Conservation (phyloP, 108 stramenopile species). For the Nitzschia sp. region DNA sequence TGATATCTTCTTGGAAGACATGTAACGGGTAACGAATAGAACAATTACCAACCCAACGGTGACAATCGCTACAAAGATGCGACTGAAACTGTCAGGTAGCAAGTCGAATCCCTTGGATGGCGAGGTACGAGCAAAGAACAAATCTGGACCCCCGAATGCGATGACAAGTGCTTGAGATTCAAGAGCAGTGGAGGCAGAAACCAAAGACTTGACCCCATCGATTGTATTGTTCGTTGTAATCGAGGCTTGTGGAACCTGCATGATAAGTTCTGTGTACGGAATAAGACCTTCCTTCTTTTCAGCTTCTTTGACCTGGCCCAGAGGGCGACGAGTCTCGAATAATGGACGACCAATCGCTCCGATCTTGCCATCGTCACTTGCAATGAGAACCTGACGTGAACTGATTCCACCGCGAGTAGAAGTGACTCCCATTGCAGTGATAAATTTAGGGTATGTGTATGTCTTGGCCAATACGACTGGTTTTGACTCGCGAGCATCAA, state of each 20-base stretch:
- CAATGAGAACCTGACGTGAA: conserved; percentile 77
- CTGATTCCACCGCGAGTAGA: conserved; percentile 88
- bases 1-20: conserved; percentile 63
- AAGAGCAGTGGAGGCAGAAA: conserved; percentile 65
- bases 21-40: conserved; percentile 46
- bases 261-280: conserved; percentile 72
- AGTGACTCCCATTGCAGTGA: conserved; percentile 88
- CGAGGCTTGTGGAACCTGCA: conserved; percentile 54
- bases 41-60: conserved; percentile 56
- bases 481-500: conserved; percentile 66
- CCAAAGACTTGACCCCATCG: conserved; percentile 49
- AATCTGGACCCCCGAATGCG: conserved; percentile 81
- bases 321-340: conserved; percentile 90
- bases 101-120: conserved; percentile 87
- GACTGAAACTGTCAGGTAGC: conserved; percentile 82
- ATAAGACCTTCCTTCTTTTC: conserved; percentile 83
- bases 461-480: conserved; percentile 88
- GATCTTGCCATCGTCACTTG: conserved; percentile 81
- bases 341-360: conserved; percentile 63
- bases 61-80: conserved; percentile 57
- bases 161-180: conserved; percentile 80
- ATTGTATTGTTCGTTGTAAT: conserved; percentile 67
- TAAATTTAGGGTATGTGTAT: conserved; percentile 71
- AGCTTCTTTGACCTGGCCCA: conserved; percentile 67
- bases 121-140: conserved; percentile 82